A percentile compares a stretch with the other conserved stretches of the same genome.
Conservation (phyloP, 805 yeast species). For the Nakazawaea wyomingensis region DNA sequence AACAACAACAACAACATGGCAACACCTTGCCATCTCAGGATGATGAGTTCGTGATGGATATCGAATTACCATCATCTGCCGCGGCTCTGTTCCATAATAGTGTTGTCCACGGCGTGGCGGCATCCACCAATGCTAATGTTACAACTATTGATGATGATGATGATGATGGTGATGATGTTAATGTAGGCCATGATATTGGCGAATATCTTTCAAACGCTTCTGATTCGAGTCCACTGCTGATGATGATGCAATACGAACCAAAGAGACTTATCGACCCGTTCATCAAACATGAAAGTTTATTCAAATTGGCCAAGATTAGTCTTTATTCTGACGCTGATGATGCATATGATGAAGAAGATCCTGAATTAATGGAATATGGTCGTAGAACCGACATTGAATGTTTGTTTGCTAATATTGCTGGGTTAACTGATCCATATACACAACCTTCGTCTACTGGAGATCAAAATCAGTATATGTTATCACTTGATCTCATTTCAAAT, state of each 20-base stretch:
- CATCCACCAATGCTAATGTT: too few species aligned
- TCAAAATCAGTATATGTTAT: slow-evolving; percentile 40
- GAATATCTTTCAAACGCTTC: background rate
- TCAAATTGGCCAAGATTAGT: background rate
- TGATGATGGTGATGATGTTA: background rate
- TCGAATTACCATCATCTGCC: background rate
- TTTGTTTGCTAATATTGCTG: slow-evolving; percentile 25
- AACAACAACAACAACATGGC: background rate
- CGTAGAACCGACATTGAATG: background rate
- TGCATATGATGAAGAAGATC: too few species aligned
- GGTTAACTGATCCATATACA: slow-evolving; percentile 57
- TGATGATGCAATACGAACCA: background rate
- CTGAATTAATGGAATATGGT: slow-evolving; percentile 1
- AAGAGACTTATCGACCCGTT: background rate
- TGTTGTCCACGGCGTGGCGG: too few species aligned
- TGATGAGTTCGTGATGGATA: slow-evolving; percentile 5
- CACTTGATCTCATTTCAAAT: slow-evolving; percentile 52
- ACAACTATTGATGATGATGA: background rate
- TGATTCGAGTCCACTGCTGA: too few species aligned
- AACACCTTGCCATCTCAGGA: background rate
- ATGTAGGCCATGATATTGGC: background rate
- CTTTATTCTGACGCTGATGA: background rate
- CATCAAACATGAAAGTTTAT: slow-evolving; percentile 4
- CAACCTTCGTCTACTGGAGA: slow-evolving; percentile 61
- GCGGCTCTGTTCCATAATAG: background rate